Percentiles rank a stretch among this genome's conserved stretches.
phyloP scores from a whole-genome alignment of 768 basidiomycete genomes.

The Brasilioporus rufonigricans region DNA sequence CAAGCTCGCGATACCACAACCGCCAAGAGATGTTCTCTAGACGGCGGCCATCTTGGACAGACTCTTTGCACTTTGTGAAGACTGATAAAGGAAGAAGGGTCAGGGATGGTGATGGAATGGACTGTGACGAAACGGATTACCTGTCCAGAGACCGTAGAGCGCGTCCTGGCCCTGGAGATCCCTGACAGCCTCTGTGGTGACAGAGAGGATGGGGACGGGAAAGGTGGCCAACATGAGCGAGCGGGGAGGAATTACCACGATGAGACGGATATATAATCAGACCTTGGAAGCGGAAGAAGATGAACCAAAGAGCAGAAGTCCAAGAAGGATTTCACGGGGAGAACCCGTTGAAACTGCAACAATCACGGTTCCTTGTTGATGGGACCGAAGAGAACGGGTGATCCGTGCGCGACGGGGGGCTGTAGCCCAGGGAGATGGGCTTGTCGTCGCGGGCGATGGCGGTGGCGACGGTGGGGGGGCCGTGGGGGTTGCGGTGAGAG shows the following conservation, averaged over 20 bases:
- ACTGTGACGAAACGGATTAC: slow-evolving; percentile 35
- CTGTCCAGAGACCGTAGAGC: slow-evolving; percentile 63
- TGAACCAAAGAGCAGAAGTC: slow-evolving; percentile 8
- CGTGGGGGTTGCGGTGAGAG: slow-evolving; percentile 22
- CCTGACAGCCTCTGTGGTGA: slow-evolving; percentile 63
- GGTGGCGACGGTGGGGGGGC: slow-evolving; percentile 3
- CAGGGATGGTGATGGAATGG: not conserved
- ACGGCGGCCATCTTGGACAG: slow-evolving; percentile 73
- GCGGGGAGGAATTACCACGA: not conserved
- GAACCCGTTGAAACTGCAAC: slow-evolving; percentile 18
- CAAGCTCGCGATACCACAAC: slow-evolving; percentile 71
- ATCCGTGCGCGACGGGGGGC: slow-evolving; percentile 15
- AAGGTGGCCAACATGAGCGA: slow-evolving; percentile 48
- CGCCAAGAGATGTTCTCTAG: slow-evolving; percentile 90
- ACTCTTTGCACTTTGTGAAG: slow-evolving; percentile 80
- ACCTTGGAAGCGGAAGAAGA: slow-evolving; percentile 16
- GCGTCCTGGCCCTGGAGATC: slow-evolving; percentile 70
- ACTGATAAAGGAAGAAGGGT: slow-evolving; percentile 42
- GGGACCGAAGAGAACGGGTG: slow-evolving; percentile 23
- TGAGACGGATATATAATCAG: slow-evolving; percentile 20
- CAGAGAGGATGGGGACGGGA: slow-evolving; percentile 63
- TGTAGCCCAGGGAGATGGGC: not conserved
- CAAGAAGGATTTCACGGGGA: slow-evolving; percentile 16
- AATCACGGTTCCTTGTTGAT: slow-evolving; percentile 29
- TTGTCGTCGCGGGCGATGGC: slow-evolving; percentile 14